Evolutionary conservation across 2,329 filamentous ascomycete species (phyloP), one percentile per base, ranked within the genome.

Genomic region (Fusarium sp.): DNA sequence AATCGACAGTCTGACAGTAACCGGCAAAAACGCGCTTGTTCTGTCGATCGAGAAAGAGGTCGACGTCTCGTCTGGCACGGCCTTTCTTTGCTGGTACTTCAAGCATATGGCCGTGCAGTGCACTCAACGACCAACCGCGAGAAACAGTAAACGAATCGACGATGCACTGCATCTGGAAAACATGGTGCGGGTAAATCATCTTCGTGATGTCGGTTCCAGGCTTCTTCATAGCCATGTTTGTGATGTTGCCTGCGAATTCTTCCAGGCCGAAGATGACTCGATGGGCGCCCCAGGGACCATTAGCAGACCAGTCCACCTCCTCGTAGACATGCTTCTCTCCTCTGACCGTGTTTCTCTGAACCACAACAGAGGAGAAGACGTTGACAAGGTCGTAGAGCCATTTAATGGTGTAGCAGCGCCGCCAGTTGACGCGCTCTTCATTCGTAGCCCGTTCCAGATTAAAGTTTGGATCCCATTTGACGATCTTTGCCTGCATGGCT

Each of bases 351-450:
- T 54, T 54, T 29, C 49, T 38, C 23, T 54, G 49, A 18, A 54
- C 49, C 4, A 54, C 49, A 7, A 39, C 31, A n/a, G 49, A 54
- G 1, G 83, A 84, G 60, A 81, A 86, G 9, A 84, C 31, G 56
- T 86, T 87, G 70, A 87, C 83, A 10, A 88, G 71, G 60, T 87
- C 84, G 65, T 87, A 87, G 0, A 88, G 80, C 85, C 85, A 87
- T 64, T 84, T 86, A 66, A 88, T 85, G 4, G 83, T 86, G 59
- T 86, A 87, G 1, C 76, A 71, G 4, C 84, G 82, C 11, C 86
- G 84, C 86, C 86, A 88, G 14, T 79, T 76, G 7, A 84, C 42
- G 27, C 83, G 76, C 55, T 86, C 73, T 10, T 82, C 75, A 15
- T 81, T 75, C n/a, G 75, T 84, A 0, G 82, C 82, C 4, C 51